phyloP scores from a whole-genome alignment of 116 monocot genomes.

The Zostera marina region DNA sequence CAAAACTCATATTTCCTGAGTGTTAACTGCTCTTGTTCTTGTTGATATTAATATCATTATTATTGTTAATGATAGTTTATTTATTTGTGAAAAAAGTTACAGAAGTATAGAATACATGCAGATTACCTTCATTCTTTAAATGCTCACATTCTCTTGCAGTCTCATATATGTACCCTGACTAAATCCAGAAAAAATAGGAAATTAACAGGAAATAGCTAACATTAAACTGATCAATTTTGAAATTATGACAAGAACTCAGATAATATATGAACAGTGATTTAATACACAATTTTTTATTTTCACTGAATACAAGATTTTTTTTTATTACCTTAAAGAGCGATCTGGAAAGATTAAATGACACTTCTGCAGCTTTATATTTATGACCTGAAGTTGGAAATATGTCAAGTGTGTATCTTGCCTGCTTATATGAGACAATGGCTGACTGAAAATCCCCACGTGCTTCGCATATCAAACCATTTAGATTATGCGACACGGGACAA shows the following conservation, averaged over 20 bases:
- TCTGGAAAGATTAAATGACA: conserved; percentile 82
- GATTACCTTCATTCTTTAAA: conserved; percentile 59
- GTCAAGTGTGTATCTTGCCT: conserved; percentile 34
- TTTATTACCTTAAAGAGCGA: conserved; percentile 59
- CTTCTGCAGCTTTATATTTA: conserved; percentile 21
- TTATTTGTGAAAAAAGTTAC: neutral
- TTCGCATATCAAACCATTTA: conserved; percentile 78
- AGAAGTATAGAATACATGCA: neutral
- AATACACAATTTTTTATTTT: too few relatives aligned
- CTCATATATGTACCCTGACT: conserved; percentile 60
- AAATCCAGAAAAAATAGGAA: conserved; percentile 6
- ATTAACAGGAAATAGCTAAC: neutral
- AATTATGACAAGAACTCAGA: too few relatives aligned
- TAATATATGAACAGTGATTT: too few relatives aligned
- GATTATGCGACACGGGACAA: conserved; percentile 72
- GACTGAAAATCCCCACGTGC: conserved; percentile 49
- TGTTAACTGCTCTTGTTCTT: too few relatives aligned
- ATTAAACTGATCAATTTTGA: neutral
- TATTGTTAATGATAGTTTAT: neutral
- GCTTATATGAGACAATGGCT: conserved; percentile 48
- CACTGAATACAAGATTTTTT: neutral
- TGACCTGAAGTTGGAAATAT: conserved; percentile 9
- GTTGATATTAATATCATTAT: too few relatives aligned
- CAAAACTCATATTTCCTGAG: too few relatives aligned
- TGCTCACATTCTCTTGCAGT: conserved; percentile 60